Base-by-base conservation (phyloP, 768 basidiomycete species). In the Plicaturopsis crispa region DNA sequence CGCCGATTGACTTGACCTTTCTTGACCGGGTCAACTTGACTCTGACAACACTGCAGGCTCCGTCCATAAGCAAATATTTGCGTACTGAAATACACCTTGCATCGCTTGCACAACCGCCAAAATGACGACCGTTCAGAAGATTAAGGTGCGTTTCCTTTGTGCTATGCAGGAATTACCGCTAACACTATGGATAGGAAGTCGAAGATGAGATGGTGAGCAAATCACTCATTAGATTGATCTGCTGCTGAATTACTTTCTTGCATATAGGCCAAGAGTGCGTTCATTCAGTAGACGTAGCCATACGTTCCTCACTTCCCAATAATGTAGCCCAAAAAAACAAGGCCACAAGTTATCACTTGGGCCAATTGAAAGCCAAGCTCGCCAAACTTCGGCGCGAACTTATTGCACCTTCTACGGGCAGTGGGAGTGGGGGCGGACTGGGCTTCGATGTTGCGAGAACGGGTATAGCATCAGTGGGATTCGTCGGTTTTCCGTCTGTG, bases 371-470 rank as follows among this genome's bases (percentile, higher is more conserved):
- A 61, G 94, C 96, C 40, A 99, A 99, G 60, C 80, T 99, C 37
- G 96, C 96, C 35, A 99, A 99, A 59, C 83, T 98, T 33, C 75
- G 90, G 45, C 78, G 96, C 41, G 96, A 99, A 57, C 78, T 99
- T 39, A 91, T 99, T 49, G 70, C 76, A 7, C 80, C 86, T 0
- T 67, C 84, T 4, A 60, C 72, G 14, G 80, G 80, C 23, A 73
- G 88, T 16, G 82, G 89, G 7, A 93, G 93, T 0, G 92, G 93
- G 0, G 91, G 73, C 1, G 94, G 93, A 20, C 48, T 90, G 8
- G 96, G 96, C 31, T 99, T 99, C 67, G 96, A 99, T 72, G 96
- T 99, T 24, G 94, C 94, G 30, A 75, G 91, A 58, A 99, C 96
- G 13, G 96, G 96, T 58, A 84, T 99, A 50, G 96, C 94, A 14